Base-by-base conservation (phyloP, 139 green algal genomes). In the Chlorella sp. region DNA sequence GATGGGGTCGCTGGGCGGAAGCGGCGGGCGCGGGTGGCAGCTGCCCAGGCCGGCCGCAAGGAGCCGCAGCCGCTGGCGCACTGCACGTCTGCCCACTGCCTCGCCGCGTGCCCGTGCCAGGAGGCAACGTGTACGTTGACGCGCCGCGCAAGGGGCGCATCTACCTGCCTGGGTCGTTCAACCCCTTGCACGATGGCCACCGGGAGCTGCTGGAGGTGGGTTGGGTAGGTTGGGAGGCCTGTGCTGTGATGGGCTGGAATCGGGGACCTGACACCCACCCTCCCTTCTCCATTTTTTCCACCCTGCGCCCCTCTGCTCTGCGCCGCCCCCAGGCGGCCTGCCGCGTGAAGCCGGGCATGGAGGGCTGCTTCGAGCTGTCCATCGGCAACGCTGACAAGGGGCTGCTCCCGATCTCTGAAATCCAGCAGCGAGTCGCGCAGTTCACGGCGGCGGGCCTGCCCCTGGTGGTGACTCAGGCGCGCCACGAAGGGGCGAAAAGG, bases 311-410 rank as follows among this genome's bases (percentile, higher is more conserved):
- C 56, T 36, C 36, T 25, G 12, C 60, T 29, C 43, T 6, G 4
- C 2, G 33, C 29, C 48, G 3, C 38, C 33, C 25, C 46, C 73
- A 77, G 50, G 61, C 70, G 5, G 68, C 67, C 23, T 1, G 14
- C 15, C 36, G 63, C 58, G 29, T 72, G 51, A 43, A 42, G 1
- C 65, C 79, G 2, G 27, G 31, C 0, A 33, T 60, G 61, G 86
- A 91, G 48, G 79, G 76, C 1, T 75, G 63, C 64, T 93, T 90
- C 56, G 95, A 98, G 85, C 85, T 98, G 66, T 89, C 92, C 19
- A 84, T 96, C 14, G 76, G 86, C 60, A 98, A 98, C 71, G 87
- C 93, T 11, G 95, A 98, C 83, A 98, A 98, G 87, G 92, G 90
- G 27, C 35, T 85, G 56, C 81, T 98, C 48, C 36, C 73, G 0